phyloP scores from a whole-genome alignment of 2,329 filamentous ascomycete genomes.

The Arthrobotrys entomopaga region DNA sequence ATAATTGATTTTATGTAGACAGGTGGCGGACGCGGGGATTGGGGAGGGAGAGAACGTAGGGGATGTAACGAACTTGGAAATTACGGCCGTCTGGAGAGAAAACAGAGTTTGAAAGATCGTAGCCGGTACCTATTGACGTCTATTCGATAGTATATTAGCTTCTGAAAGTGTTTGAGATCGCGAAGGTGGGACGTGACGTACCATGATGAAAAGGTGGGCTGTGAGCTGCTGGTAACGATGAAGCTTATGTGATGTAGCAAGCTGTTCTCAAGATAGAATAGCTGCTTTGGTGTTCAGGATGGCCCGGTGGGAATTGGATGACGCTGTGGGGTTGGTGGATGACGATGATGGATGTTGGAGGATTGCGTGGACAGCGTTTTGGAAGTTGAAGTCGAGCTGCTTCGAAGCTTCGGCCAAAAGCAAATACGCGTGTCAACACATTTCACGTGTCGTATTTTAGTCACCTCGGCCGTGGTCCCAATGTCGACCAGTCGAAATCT shows the following conservation, averaged over 20 bases:
- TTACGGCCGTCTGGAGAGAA: slow-evolving; percentile 99
- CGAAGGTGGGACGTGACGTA: slow-evolving; percentile 38
- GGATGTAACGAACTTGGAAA: slow-evolving; percentile 76
- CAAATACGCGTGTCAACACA: slow-evolving; percentile 54
- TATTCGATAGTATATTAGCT: slow-evolving; percentile 62
- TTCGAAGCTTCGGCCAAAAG: slow-evolving; percentile 51
- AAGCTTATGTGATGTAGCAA: no score
- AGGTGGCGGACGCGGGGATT: background rate
- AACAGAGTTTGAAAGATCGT: slow-evolving; percentile 99
- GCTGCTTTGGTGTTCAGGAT: background rate
- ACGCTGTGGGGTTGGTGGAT: slow-evolving; percentile 22
- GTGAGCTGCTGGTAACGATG: no score
- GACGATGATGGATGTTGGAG: slow-evolving; percentile 16
- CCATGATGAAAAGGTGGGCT: slow-evolving; percentile 36
- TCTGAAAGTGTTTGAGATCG: background rate
- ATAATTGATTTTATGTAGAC: background rate
- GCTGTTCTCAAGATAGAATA: no score
- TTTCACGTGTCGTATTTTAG: slow-evolving; percentile 40
- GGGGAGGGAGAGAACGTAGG: background rate
- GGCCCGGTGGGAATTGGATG: background rate
- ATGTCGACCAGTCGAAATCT: no score
- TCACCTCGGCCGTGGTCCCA: background rate
- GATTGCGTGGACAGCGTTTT: slow-evolving; percentile 54
- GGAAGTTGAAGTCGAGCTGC: slow-evolving; percentile 50
- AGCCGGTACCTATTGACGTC: slow-evolving; percentile 99